Evolutionary conservation across 805 yeast species (phyloP), one percentile per base, ranked within the genome.

Genomic region (Nakazawaea holstii): DNA sequence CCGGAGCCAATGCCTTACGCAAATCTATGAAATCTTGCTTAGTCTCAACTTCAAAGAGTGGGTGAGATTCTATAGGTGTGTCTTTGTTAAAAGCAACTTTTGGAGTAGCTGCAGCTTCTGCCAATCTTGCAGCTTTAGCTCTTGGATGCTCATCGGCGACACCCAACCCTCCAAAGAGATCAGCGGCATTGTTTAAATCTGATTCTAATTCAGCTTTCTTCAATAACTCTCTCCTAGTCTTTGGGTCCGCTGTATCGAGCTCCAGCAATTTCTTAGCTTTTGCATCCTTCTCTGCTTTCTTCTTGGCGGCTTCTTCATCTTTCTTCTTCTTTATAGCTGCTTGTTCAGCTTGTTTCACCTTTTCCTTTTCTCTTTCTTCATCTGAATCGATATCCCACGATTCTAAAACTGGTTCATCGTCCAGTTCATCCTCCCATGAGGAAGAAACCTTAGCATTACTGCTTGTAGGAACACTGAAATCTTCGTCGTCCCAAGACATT

Each of bases 181-280:
- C 95, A 8, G 96, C 92, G 29, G 99, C 98, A 62, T 87, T 88
- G 66, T 87, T 88, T 65, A 92, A 73, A 69, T 92, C 99, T 27
- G 95, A 78, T 41, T 80, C 83, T 50, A 88, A 59, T 67, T 92
- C 96, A 17, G 94, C 95, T 63, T 84, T 73, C 60, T 74, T 83
- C 66, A 87, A 73, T 65, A 90, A 66, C 60, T 85, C 90, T 56
- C 72, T 78, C 60, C 88, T 76, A n/a, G 92, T 82, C 52, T 71
- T 73, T 54, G 80, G 86, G 63, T 88, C 96, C 36, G 86, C 77
- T 14, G 70, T 70, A 52, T 85, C 92, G 52, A 86, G 74, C 40
- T 81, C 86, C 58, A 79, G 56, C 42, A 74, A 59, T 11, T 66
- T 71, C 51, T 65, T 65, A 11, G 66, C 70, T 49, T 66, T 66